phyloP scores from a whole-genome alignment of 345 rosid genomes.

The Excoecaria cochinchinensis region DNA sequence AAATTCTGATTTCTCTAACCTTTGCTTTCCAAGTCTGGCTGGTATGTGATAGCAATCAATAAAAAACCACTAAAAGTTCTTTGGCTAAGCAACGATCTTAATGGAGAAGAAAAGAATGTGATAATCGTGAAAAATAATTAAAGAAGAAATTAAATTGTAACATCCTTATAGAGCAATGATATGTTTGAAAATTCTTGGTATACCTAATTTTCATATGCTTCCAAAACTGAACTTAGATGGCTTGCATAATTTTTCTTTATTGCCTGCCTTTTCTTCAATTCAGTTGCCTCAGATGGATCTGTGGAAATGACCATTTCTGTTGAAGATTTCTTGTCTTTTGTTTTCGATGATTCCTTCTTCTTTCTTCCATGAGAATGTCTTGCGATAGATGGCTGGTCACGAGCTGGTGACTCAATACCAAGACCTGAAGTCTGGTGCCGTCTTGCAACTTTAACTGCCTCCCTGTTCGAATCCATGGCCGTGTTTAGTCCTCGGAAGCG shows the following conservation, averaged over 20 bases:
- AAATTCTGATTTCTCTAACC: background rate
- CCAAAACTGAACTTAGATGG: slow-evolving; percentile 25
- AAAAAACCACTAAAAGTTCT: background rate
- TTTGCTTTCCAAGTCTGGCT: background rate
- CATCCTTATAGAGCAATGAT: background rate
- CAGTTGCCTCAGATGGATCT: slow-evolving; percentile 20
- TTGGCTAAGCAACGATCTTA: background rate
- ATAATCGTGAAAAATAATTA: no score
- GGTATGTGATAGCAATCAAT: background rate
- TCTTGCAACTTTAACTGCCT: slow-evolving; percentile 17
- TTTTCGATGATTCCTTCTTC: slow-evolving; percentile 21
- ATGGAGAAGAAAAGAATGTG: background rate
- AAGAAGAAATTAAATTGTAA: background rate
- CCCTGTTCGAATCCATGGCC: slow-evolving; percentile 29
- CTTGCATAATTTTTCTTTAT: slow-evolving; percentile 13
- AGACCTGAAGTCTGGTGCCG: slow-evolving; percentile 10
- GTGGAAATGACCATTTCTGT: background rate
- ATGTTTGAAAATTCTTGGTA: slow-evolving; percentile 3
- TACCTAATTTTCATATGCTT: slow-evolving; percentile 20
- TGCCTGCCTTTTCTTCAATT: background rate
- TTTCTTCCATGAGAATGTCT: slow-evolving; percentile 27
- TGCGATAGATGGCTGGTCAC: slow-evolving; percentile 21
- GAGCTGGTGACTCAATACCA: slow-evolving; percentile 19
- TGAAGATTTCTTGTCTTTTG: slow-evolving; percentile 17
- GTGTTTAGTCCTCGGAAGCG: slow-evolving; percentile 29